A percentile compares a stretch with the other conserved stretches of the same genome.
Conservation (phyloP, 495 filamentous ascomycete genomes). For the Penicillium longicatenatum region DNA sequence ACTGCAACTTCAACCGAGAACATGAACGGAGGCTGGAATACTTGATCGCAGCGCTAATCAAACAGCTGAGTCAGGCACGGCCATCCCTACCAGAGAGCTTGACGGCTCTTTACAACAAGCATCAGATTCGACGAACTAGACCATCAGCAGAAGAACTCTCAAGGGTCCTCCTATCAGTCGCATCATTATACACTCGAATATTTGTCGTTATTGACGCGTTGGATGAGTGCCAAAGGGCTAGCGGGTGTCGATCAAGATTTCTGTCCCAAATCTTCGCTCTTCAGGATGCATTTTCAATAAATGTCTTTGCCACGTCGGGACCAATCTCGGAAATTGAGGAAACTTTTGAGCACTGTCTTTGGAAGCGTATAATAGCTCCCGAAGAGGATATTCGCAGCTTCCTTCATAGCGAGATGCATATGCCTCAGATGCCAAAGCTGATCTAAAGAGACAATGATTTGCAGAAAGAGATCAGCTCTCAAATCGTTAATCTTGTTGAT, state of each 20-base stretch:
- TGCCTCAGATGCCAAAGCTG: not conserved
- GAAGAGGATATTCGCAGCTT: not conserved
- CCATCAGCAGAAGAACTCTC: not conserved
- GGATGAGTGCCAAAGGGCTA: not conserved
- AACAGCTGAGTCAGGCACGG: not conserved
- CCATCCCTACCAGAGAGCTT: not conserved
- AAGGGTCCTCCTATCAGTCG: not conserved
- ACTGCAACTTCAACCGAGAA: not conserved
- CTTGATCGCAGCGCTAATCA: not conserved
- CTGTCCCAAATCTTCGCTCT: not conserved
- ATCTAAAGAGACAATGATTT: not conserved
- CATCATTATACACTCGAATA: not conserved
- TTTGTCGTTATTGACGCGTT: not conserved
- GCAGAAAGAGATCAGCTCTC: not conserved
- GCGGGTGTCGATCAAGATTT: not conserved
- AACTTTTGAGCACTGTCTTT: not conserved
- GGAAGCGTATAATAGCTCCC: not conserved
- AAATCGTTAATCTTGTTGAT: not conserved
- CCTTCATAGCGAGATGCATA: not conserved
- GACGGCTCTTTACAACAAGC: not conserved
- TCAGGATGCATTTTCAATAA: not conserved
- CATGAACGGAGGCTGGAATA: not conserved
- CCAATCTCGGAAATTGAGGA: not conserved
- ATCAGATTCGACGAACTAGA: not conserved
- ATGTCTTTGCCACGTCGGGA: not conserved